Evolutionary conservation across 2,329 filamentous ascomycete genomes (phyloP), one percentile per base, ranked within the genome.

Genomic region (Curvularia sp.): DNA sequence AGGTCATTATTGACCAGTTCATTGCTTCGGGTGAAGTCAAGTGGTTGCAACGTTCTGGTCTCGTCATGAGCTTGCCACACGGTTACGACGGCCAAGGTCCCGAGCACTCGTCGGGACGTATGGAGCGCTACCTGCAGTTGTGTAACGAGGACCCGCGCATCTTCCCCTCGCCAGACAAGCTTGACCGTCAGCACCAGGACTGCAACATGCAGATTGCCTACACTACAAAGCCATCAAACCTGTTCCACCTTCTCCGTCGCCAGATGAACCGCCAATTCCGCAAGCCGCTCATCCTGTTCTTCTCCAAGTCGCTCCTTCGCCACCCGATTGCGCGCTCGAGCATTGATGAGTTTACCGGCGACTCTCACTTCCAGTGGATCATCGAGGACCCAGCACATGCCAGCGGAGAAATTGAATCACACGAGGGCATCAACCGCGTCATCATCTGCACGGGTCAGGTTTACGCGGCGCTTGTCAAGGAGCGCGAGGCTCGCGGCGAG

Each of bases 231-330:
- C 95, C 95, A 27, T 86, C 94, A 66, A 99, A 99, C 80, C 80
- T 96, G 77, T 99, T 99, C 89, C 95, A 99, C 81, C 89, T 95
- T 68, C 86, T 99, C 64, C 91, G 95, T 77, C 88, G 95, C 80
- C 95, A 99, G 83, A 97, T 99, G 89, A 93, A 98, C 85, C 88
- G 95, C 74, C 94, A 99, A 78, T 99, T 99, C 90, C 89, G 95
- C 82, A 99, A 99, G 85, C 95, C 95, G 70, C 87, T 99, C 55
- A 85, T 98, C 73, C 89, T 97, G 70, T 99, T 99, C 89, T 99
- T 99, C 86, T 97, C 92, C 72, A 99, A 99, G 84, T 90, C 92
- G 61, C 87, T 99, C 48, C 89, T 99, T 67, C 93, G 95, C 73
- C 95, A 99, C 80, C 95, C 95, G 49, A 80, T 98, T 57, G 91